Base-by-base conservation (phyloP, 306 rosid genomes). In the Comarum palustre region DNA sequence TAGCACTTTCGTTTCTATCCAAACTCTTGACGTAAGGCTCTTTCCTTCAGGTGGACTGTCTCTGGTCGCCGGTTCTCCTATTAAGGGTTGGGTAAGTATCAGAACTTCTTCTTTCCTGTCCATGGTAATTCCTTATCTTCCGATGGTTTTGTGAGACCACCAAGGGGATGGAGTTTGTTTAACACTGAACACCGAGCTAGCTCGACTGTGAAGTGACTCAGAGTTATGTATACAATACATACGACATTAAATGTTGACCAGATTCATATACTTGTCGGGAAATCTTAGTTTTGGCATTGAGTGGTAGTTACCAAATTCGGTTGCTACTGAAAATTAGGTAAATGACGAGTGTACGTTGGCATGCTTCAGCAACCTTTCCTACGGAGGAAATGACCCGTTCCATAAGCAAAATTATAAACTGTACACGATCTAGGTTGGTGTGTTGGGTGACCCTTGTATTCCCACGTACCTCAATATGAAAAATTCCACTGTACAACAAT, bases 1-100 rank as follows among this genome's bases (percentile, higher is more conserved):
- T 2, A 77, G 62, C n/a, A n/a, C n/a, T 48, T 77, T 77, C 52
- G 75, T 47, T 32, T 77, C 80, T 15, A 69, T 61, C 80, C 80
- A 77, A 4, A 77, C 43, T 39, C 43, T 39, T 39, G 11, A 39
- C 11, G 2, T 39, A 39, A 39, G 43, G 43, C 43, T 39, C 43
- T 39, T 39, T 39, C 43, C 43, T 39, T 39, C 39, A 17, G 46
- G 45, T 8, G 47, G 17, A 38, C 43, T 31, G 22, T 11, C 32
- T 27, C 19, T 9, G 19, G 3, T 50, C 36, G 20, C 7, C 50
- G 60, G 31, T 59, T 73, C 76, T 73, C 48, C n/a, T 71, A 71
- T 3, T 34, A 71, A 29, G 29, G 65, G 42, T 7, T 52, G 74
- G 50, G 20, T 13, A 20, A 51, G 50, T 34, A 13, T 34, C 32